phyloP scores from a whole-genome alignment of 2,329 filamentous ascomycete species.

The Trichoderma cornu-damae region DNA sequence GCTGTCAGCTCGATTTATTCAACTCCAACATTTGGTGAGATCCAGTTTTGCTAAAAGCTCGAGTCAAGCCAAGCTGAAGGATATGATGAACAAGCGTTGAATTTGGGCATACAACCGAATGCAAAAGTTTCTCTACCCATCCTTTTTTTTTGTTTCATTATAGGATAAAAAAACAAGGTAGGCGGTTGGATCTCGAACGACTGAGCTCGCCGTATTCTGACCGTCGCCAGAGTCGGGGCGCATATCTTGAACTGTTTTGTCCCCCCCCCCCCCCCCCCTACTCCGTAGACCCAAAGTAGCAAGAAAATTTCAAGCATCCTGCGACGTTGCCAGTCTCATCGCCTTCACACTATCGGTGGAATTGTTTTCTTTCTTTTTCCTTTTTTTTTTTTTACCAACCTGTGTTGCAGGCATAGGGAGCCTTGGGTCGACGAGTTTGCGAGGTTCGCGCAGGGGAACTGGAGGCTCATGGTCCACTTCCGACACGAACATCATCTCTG shows the following conservation, averaged over 20 bases:
- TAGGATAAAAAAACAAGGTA: background rate
- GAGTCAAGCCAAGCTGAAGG: background rate
- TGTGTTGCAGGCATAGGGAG: background rate
- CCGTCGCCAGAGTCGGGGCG: background rate
- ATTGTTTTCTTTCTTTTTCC: background rate
- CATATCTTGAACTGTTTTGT: background rate
- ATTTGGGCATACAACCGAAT: background rate
- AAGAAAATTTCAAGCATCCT: constrained; percentile 5
- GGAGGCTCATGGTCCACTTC: background rate
- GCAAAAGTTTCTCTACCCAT: background rate
- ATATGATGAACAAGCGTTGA: background rate
- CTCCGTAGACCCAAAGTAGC: background rate
- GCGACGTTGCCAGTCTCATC: constrained; percentile 10
- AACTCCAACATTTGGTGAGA: constrained; percentile 2
- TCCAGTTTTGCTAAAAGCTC: constrained; percentile 1
- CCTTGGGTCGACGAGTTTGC: background rate
- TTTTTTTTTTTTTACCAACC: too few species aligned
- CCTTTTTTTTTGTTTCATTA: background rate
- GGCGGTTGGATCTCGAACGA: background rate
- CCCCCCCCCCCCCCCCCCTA: background rate
- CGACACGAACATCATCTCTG: background rate
- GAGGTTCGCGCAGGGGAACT: background rate
- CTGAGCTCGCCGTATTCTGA: background rate
- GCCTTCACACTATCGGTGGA: background rate
- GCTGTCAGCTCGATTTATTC: background rate